Conservation (phyloP, 495 filamentous ascomycete species). For the Neurospora sp. region DNA sequence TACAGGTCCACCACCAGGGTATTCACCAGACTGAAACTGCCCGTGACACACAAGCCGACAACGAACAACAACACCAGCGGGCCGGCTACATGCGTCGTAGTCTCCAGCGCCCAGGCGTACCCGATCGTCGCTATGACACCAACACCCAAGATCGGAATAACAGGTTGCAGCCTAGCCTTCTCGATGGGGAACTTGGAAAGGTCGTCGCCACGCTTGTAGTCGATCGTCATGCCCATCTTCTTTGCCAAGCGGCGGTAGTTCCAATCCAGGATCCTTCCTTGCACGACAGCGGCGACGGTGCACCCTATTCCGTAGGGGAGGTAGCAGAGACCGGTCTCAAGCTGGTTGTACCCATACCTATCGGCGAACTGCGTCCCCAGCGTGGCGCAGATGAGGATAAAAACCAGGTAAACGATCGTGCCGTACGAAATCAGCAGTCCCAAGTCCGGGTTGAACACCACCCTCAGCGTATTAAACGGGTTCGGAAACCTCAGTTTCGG, state of each 20-base stretch:
- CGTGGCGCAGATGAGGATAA: slow-evolving; percentile 38
- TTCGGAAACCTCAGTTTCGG: slow-evolving; percentile 56
- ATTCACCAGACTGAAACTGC: slow-evolving; percentile 40
- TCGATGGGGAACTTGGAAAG: slow-evolving; percentile 53
- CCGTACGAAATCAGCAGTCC: slow-evolving; percentile 31
- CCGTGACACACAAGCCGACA: slow-evolving; percentile 42
- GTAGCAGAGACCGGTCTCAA: slow-evolving; percentile 55
- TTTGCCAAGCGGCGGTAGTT: slow-evolving; percentile 46
- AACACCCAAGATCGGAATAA: slow-evolving; percentile 35
- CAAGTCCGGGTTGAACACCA: slow-evolving; percentile 55
- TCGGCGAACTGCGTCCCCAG: slow-evolving; percentile 49
- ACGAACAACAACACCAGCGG: slow-evolving; percentile 48
- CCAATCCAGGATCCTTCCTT: slow-evolving; percentile 48
- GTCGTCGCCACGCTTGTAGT: slow-evolving; percentile 42
- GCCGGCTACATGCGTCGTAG: slow-evolving; percentile 33
- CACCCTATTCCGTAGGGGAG: slow-evolving; percentile 56
- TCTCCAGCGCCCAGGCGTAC: slow-evolving; percentile 49
- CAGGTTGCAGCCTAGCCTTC: slow-evolving; percentile 46
- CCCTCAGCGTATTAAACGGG: slow-evolving; percentile 54
- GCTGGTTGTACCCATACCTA: slow-evolving; percentile 55
- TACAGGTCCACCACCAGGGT: slow-evolving; percentile 38
- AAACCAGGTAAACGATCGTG: slow-evolving; percentile 41
- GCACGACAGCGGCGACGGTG: slow-evolving; percentile 52
- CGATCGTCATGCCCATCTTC: slow-evolving; percentile 36
- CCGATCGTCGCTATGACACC: slow-evolving; percentile 33